These are phyloP conservation scores for Salix udensis DNA, from an alignment of 345 rosid genomes.

Conservation along the genomic window DNA sequence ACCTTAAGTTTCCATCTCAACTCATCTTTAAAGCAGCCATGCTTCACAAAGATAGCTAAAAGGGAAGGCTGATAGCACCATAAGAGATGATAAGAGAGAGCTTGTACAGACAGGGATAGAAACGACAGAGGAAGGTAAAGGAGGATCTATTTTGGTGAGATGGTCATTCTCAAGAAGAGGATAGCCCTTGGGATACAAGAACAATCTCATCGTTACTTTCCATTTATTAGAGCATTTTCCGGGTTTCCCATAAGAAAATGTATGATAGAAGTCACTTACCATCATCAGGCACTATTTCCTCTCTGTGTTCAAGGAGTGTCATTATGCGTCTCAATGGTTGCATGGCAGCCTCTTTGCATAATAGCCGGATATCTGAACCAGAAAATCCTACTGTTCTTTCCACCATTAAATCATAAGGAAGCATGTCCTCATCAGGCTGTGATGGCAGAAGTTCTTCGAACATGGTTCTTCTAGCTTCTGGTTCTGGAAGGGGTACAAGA, in stretches of 20 bases:
- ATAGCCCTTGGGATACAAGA: neutral
- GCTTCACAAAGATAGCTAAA: neutral
- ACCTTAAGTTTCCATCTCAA: neutral
- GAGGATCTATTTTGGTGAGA: neutral
- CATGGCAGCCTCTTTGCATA: conserved; percentile 96
- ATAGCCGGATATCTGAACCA: conserved; percentile 84
- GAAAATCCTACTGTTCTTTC: conserved; percentile 81
- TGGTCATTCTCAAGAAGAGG: neutral
- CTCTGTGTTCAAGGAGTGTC: conserved; percentile 54
- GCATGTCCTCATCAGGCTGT: conserved; percentile 45
- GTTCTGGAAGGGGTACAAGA: conserved; percentile 93
- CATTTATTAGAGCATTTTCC: neutral
- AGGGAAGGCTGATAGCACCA: neutral
- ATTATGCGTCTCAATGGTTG: conserved; percentile 84
- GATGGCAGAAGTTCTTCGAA: conserved; percentile 73
- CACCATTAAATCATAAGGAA: conserved; percentile 71
- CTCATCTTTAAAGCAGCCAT: neutral
- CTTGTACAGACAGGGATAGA: neutral
- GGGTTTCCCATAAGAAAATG: too few species aligned
- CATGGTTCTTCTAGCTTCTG: conserved; percentile 93
- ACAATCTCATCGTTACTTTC: neutral
- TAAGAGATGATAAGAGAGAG: neutral
- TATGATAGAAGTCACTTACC: conserved; percentile 39
- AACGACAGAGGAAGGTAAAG: neutral
- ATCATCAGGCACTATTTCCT: conserved; percentile 66